Conservation (phyloP, 352 stramenopile genomes). For the Globisporangium lucens region DNA sequence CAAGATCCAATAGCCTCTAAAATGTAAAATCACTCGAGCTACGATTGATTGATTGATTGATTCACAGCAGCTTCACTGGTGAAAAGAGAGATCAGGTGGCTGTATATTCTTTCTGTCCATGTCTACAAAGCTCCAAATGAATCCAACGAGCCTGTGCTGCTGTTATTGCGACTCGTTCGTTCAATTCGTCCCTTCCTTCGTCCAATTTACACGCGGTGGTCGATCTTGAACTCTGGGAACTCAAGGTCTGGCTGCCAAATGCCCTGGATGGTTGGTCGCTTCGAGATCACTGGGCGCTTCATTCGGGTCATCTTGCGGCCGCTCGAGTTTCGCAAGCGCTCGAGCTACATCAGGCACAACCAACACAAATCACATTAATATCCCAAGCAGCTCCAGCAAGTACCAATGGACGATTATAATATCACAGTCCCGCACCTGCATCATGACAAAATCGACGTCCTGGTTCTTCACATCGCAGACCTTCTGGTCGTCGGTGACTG, state of each 20-base stretch:
- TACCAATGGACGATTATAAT: background rate
- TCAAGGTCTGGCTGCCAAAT: slow-evolving; percentile 87
- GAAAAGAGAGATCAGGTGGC: background rate
- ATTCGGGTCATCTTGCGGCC: slow-evolving; percentile 87
- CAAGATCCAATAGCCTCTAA: background rate
- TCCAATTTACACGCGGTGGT: slow-evolving; percentile 42
- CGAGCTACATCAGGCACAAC: slow-evolving; percentile 37
- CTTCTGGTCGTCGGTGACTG: slow-evolving; percentile 81
- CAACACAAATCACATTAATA: background rate
- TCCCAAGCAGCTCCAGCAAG: background rate
- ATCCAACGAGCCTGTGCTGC: too few species aligned
- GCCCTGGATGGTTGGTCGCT: slow-evolving; percentile 77
- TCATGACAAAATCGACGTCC: slow-evolving; percentile 78
- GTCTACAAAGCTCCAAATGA: background rate
- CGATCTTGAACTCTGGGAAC: slow-evolving; percentile 85
- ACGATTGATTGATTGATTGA: background rate
- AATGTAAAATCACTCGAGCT: background rate
- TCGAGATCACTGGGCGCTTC: slow-evolving; percentile 81
- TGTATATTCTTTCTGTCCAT: background rate
- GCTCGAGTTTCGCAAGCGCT: slow-evolving; percentile 83
- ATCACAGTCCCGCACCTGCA: slow-evolving; percentile 45
- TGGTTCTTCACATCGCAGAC: slow-evolving; percentile 89
- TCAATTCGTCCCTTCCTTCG: slow-evolving; percentile 4
- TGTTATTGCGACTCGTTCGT: too few species aligned
- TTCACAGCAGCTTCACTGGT: background rate